A percentile compares a stretch with the other conserved stretches of the same genome.
phyloP scores from a whole-genome alignment of 805 yeast genomes.

The Cyberlindnera galapagoensis region DNA sequence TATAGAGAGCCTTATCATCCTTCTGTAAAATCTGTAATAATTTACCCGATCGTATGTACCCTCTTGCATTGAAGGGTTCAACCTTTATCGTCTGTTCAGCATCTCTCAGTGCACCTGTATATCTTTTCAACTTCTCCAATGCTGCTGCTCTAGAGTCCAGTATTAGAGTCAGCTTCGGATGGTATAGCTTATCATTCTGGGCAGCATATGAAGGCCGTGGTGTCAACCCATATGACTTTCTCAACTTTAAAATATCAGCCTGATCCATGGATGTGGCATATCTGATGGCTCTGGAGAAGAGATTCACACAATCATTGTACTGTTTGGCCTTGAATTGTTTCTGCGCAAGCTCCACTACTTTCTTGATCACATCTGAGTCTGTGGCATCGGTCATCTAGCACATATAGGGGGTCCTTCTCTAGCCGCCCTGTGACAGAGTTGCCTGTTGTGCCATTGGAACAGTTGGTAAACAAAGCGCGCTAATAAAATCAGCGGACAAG shows the following conservation, averaged over 20 bases:
- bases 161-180: constrained; percentile 19
- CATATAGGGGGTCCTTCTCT: background rate
- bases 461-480: too few relatives aligned
- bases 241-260: constrained; percentile 4
- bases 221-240: constrained; percentile 12
- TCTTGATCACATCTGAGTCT: constrained; percentile 5
- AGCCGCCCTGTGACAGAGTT: background rate
- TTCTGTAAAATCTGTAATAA: constrained; percentile 6
- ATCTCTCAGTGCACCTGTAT: constrained; percentile 15
- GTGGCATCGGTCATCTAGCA: background rate
- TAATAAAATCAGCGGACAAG: too few relatives aligned
- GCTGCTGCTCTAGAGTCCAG: constrained; percentile 22
- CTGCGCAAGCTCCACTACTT: constrained; percentile 13
- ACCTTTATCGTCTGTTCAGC: constrained; percentile 12
- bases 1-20: constrained; percentile 6
- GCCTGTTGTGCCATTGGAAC: background rate
- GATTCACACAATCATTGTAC: constrained; percentile 11
- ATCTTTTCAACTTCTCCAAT: constrained; percentile 11
- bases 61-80: constrained; percentile 22
- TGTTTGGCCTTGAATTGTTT: constrained; percentile 11
- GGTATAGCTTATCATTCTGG: constrained; percentile 7
- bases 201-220: constrained; percentile 12
- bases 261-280: constrained; percentile 17
- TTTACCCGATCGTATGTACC: constrained; percentile 18
- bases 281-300: constrained; percentile 15